Conservation (phyloP, 2,329 filamentous ascomycete species). For the Zasmidium angulare region DNA sequence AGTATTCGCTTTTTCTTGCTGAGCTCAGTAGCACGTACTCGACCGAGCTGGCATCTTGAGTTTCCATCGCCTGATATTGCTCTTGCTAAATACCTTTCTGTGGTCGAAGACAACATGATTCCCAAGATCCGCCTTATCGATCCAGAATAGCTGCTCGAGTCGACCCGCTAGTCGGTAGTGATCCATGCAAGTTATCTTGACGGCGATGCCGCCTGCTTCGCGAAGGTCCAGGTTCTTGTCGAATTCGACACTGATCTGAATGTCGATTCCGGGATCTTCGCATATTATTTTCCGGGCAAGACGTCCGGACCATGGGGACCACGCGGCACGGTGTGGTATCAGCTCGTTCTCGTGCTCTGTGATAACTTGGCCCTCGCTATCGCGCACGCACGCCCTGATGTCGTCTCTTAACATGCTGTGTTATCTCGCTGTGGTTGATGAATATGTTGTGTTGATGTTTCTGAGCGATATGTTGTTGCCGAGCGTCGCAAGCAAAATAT, state of each 20-base stretch:
- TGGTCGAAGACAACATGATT: background rate
- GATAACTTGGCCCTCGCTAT: background rate
- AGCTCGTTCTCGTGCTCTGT: background rate
- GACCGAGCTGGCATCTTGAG: background rate
- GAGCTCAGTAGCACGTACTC: too few species aligned
- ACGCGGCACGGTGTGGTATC: background rate
- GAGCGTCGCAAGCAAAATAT: too few species aligned
- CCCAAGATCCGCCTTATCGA: background rate
- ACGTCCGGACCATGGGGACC: background rate
- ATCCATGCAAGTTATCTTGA: background rate
- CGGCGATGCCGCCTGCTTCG: background rate
- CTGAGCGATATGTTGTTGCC: too few species aligned
- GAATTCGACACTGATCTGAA: background rate
- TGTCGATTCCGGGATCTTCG: background rate
- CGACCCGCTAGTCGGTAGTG: too few species aligned
- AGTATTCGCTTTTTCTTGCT: background rate
- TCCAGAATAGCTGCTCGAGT: background rate
- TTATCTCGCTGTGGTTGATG: background rate
- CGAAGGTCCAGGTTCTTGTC: background rate
- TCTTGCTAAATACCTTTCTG: background rate
- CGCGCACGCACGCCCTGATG: background rate
- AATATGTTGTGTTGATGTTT: background rate
- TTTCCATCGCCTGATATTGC: background rate
- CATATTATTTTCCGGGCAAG: background rate
- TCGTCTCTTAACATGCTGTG: background rate